Conservation (phyloP, 805 yeast species). For the Cyberlindnera mycetangii region DNA sequence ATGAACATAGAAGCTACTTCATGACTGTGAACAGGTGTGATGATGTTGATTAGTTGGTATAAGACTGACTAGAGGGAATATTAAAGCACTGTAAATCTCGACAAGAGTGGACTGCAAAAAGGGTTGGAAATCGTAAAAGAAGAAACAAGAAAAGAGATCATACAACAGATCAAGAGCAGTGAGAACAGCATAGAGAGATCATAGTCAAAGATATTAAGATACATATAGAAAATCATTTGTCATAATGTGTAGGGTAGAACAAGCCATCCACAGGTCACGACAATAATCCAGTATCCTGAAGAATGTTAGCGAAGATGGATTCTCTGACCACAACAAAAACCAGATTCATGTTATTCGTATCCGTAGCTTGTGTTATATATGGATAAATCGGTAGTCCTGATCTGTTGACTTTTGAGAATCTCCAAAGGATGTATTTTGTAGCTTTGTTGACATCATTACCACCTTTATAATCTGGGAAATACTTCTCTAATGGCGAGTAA, state of each 20-base stretch:
- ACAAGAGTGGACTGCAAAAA: too few species aligned
- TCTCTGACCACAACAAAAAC: constrained; percentile 85
- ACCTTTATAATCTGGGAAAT: constrained; percentile 89
- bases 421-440: constrained; percentile 87
- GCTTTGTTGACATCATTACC: constrained; percentile 89
- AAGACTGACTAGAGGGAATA: too few species aligned
- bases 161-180: too few species aligned
- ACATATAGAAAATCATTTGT: too few species aligned
- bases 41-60: constrained; percentile 17
- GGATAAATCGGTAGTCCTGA: constrained; percentile 82
- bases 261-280: constrained; percentile 28
- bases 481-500: constrained; percentile 72
- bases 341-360: constrained; percentile 80
- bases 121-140: too few species aligned
- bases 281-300: constrained; percentile 73
- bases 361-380: constrained; percentile 93
- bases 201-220: too few species aligned
- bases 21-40: constrained; percentile 33
- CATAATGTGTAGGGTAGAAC: too few species aligned
- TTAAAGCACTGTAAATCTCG: too few species aligned
- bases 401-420: constrained; percentile 81
- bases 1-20: constrained; percentile 38
- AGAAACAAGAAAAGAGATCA: too few species aligned
- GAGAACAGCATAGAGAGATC: too few species aligned
- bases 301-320: constrained; percentile 70